Percentiles rank a stretch among this genome's conserved stretches.
These are phyloP conservation scores for Geotrichum bryndzae DNA, from an alignment of 1,139 yeast species.

Conservation along the genomic window DNA sequence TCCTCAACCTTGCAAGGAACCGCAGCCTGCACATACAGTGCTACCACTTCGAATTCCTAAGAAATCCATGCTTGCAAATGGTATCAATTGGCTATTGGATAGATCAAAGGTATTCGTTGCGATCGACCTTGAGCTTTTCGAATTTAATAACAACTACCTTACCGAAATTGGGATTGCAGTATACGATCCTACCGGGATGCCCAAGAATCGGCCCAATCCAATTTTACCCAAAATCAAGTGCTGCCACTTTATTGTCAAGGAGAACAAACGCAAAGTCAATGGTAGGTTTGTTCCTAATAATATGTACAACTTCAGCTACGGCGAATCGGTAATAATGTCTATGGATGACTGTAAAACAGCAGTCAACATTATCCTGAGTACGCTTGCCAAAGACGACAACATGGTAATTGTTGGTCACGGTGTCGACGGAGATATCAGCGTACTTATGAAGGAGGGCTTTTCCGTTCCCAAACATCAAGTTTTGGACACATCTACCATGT, in stretches of 20 bases:
- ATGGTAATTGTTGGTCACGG: slow-evolving; percentile 63
- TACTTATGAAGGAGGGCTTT: slow-evolving; percentile 48
- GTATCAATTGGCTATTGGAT: slow-evolving; percentile 1
- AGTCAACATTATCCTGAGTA: slow-evolving; percentile 16
- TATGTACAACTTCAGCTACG: slow-evolving; percentile 50
- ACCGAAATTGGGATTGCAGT: slow-evolving; percentile 68
- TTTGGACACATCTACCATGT: slow-evolving; percentile 52
- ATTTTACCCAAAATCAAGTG: slow-evolving; percentile 17
- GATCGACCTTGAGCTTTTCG: slow-evolving; percentile 66
- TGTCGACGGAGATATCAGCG: slow-evolving; percentile 53
- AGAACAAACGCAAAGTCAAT: slow-evolving; percentile 44
- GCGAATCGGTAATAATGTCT: slow-evolving; percentile 28
- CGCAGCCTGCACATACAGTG: background rate
- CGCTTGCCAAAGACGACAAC: slow-evolving; percentile 19
- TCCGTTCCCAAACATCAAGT: slow-evolving; percentile 38
- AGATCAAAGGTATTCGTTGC: slow-evolving; percentile 29
- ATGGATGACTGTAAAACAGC: slow-evolving; percentile 20
- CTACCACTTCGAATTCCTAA: background rate
- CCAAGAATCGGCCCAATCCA: background rate
- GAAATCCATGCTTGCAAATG: background rate
- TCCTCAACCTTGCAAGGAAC: background rate
- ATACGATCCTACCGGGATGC: slow-evolving; percentile 47
- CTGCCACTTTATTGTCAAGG: slow-evolving; percentile 54
- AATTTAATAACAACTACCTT: slow-evolving; percentile 41
- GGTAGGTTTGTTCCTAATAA: slow-evolving; percentile 61